Conservation (phyloP, 2,329 filamentous ascomycete genomes). For the Fusarium sterilihyphosum region DNA sequence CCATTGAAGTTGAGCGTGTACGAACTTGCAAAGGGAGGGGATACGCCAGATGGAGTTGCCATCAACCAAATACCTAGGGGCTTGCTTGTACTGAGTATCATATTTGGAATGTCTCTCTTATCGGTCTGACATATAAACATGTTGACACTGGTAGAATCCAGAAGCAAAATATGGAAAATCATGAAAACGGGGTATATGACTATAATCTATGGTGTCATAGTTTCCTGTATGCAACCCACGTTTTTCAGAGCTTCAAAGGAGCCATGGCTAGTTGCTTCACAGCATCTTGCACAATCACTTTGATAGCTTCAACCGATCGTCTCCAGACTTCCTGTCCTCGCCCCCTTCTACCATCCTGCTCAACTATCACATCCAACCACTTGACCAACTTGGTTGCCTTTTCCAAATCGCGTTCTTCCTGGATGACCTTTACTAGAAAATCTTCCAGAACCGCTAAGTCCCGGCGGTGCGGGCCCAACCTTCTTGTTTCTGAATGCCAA, state of each 20-base stretch:
- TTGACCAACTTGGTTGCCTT: conserved; percentile 77
- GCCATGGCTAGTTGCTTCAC: conserved; percentile 66
- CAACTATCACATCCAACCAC: conserved; percentile 71
- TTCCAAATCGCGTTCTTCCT: conserved; percentile 79
- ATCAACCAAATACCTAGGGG: background rate
- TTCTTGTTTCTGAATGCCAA: conserved; percentile 78
- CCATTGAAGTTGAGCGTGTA: conserved; percentile 60
- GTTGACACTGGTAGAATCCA: background rate
- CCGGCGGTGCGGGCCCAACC: conserved; percentile 79
- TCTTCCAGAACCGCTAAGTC: conserved; percentile 79
- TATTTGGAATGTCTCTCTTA: conserved; percentile 11
- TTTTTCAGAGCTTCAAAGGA: conserved; percentile 58
- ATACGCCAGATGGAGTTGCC: conserved; percentile 3
- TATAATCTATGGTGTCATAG: conserved; percentile 4
- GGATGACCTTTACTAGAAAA: conserved; percentile 78
- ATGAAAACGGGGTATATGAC: conserved; percentile 17
- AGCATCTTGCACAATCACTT: conserved; percentile 63
- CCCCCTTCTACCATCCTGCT: conserved; percentile 54
- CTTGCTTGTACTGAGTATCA: background rate
- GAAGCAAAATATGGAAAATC: background rate
- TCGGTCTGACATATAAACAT: background rate
- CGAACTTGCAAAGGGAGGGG: conserved; percentile 33
- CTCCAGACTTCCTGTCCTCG: conserved; percentile 58
- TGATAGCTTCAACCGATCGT: conserved; percentile 55
- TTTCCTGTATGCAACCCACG: background rate